Percentiles rank a stretch among this genome's conserved stretches.
These are phyloP conservation scores for Neopestalotiopsis rosae DNA, from an alignment of 2,329 filamentous ascomycete species.

Conservation along the genomic window DNA sequence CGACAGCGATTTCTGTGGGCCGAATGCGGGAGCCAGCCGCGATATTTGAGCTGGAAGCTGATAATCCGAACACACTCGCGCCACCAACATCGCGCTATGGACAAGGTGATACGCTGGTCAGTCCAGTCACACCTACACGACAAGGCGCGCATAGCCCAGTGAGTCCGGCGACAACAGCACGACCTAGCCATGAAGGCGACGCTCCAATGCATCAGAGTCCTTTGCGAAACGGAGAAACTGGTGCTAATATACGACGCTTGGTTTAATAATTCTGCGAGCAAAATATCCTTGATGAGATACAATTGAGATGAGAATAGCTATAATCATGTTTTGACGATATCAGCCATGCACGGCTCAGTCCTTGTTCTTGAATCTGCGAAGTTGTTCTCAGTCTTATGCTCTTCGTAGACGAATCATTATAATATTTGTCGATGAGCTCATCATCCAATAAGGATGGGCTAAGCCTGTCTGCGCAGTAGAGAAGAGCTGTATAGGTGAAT, in stretches of 20 bases:
- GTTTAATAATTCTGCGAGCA: too few relatives aligned
- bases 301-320: too few relatives aligned
- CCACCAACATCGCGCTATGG: not conserved
- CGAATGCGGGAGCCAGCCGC: conserved; percentile 6
- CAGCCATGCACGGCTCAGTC: too few relatives aligned
- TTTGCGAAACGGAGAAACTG: not conserved
- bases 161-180: not conserved
- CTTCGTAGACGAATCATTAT: too few relatives aligned
- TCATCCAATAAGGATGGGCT: too few relatives aligned
- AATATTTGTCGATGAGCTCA: too few relatives aligned
- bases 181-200: not conserved
- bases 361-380: too few relatives aligned
- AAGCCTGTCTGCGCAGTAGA: too few relatives aligned
- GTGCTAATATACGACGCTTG: not conserved
- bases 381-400: too few relatives aligned
- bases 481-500: too few relatives aligned
- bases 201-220: not conserved
- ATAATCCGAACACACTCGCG: not conserved
- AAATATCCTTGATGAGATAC: too few relatives aligned
- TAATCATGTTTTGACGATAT: too few relatives aligned
- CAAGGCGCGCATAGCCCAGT: not conserved
- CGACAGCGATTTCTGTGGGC: conserved; percentile 11
- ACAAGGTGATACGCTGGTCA: conserved; percentile 6
- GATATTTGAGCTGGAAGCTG: conserved; percentile 14
- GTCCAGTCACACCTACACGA: conserved; percentile 1